Evolutionary conservation across 768 basidiomycete species (phyloP), one percentile per base, ranked within the genome.

Genomic region (Gloeopeniophorella convolvens): DNA sequence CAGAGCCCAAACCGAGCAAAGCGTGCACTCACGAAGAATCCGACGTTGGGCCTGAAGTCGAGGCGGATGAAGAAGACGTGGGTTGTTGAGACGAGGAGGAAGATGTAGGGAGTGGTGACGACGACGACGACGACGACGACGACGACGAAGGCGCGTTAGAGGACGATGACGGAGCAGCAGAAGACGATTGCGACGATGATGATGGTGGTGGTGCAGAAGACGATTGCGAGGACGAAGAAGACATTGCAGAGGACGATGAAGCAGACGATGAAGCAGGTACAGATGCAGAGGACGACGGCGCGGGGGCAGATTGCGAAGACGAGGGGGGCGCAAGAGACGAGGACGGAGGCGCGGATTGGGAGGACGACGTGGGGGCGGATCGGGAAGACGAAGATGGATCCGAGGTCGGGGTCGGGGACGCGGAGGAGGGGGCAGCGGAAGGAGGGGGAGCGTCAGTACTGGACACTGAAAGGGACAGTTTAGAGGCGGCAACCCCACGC

Each of bases 211-310:
- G 36, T 15, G 62, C 48, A 3, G 43, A 13, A 20, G 49, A 28
- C 15, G 56, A 40, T 43, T 51, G 44, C 8, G 63, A 54, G 20
- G 56, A 45, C 6, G 44, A 11, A 24, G 60, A 40, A 26, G 63
- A 61, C 42, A 66, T 52, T 41, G 36, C 42, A 7, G 42, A 50
- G 27, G 44, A 33, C 23, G 28, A 30, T n/a, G 21, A 24, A 24
- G 30, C 27, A 37, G 28, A 24, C 31, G 44, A 45, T 11, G 36
- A 23, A 21, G 50, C 21, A 16, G 20, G 21, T 30, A 13, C 18
- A 12, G 13, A 27, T 43, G 24, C 2, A 26, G 13, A 24, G 23
- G 10, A 27, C 10, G 6, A 45, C n/a, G n/a, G n/a, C n/a, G n/a
- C n/a, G n/a, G n/a, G n/a, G n/a, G n/a, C n/a, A n/a, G n/a, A n/a